A percentile compares a stretch with the other conserved stretches of the same genome.
Conservation (phyloP, 805 yeast species). For the Pichia manshurica region DNA sequence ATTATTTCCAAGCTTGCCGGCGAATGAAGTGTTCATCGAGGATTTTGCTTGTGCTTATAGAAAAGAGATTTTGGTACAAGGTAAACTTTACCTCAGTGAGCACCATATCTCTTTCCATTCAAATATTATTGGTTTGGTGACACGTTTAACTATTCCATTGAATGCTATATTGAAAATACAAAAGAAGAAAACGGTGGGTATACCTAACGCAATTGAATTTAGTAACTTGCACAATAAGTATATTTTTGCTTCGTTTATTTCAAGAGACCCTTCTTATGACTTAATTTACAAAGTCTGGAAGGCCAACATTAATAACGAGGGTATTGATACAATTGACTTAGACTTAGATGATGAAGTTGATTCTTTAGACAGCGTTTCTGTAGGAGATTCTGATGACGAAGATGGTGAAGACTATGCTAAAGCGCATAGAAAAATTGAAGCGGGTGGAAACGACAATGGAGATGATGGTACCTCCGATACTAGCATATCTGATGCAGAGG, state of each 20-base stretch:
- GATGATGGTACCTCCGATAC: constrained; percentile 23
- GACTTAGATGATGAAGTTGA: constrained; percentile 32
- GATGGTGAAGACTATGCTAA: constrained; percentile 15
- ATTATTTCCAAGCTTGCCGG: constrained; percentile 47
- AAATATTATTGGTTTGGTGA: constrained; percentile 62
- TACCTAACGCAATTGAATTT: constrained; percentile 64
- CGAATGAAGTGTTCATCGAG: constrained; percentile 48
- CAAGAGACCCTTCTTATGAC: constrained; percentile 50
- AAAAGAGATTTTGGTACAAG: constrained; percentile 66
- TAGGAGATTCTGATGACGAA: constrained; percentile 22
- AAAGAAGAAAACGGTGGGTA: constrained; percentile 58
- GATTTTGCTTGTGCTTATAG: constrained; percentile 59
- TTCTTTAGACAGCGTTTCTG: constrained; percentile 27
- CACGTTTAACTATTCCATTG: constrained; percentile 51
- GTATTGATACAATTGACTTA: constrained; percentile 17
- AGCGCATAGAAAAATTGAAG: constrained; percentile 19
- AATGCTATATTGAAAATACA: constrained; percentile 59
- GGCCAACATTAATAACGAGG: constrained; percentile 29
- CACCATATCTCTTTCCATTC: constrained; percentile 57
- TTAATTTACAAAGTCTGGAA: constrained; percentile 61
- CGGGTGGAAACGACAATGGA: constrained; percentile 4
- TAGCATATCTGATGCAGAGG: constrained; percentile 26
- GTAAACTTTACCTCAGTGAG: constrained; percentile 54
- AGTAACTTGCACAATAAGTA: constrained; percentile 58
- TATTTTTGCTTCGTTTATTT: constrained; percentile 58